Conservation (phyloP, 148 eudicot genomes). For the Camellia lanceoleosa region DNA sequence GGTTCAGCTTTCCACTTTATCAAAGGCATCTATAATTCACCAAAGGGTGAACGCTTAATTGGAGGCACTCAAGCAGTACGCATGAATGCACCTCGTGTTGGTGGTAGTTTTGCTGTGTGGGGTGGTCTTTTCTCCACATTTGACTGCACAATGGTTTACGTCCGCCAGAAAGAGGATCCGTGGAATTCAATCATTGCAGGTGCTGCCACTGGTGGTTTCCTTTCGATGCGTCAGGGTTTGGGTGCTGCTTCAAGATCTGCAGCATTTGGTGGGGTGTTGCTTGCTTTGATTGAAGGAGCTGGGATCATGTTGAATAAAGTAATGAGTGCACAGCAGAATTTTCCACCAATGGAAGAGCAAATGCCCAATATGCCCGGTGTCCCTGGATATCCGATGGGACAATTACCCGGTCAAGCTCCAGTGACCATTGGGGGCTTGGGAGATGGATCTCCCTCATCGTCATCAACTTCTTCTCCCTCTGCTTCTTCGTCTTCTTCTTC, state of each 20-base stretch:
- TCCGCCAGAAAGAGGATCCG: slow-evolving; percentile 58
- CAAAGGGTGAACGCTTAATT: slow-evolving; percentile 46
- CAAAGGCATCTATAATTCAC: slow-evolving; percentile 49
- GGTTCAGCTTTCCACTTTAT: slow-evolving; percentile 57
- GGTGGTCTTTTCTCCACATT: slow-evolving; percentile 58
- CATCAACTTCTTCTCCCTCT: slow-evolving; percentile 6
- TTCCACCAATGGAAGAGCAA: slow-evolving; percentile 51
- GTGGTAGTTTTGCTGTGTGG: slow-evolving; percentile 64
- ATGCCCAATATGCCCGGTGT: slow-evolving; percentile 33
- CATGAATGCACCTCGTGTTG: slow-evolving; percentile 58
- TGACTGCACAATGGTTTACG: slow-evolving; percentile 62
- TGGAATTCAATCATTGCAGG: slow-evolving; percentile 64
- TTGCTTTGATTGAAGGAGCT: slow-evolving; percentile 57
- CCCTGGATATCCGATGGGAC: slow-evolving; percentile 40
- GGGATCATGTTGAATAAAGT: slow-evolving; percentile 53
- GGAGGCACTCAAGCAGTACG: slow-evolving; percentile 55
- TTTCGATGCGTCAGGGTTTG: slow-evolving; percentile 51
- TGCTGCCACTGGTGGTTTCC: slow-evolving; percentile 60
- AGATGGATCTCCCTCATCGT: slow-evolving; percentile 20
- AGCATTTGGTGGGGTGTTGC: slow-evolving; percentile 46
- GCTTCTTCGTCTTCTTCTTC: slow-evolving; percentile 24
- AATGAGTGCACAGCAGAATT: slow-evolving; percentile 42
- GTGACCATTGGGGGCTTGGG: slow-evolving; percentile 28
- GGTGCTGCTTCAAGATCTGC: slow-evolving; percentile 50
- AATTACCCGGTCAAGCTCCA: slow-evolving; percentile 40